Percentiles rank a stretch among this genome's conserved stretches.
Conservation (phyloP, 257 asterid genomes). For the Schizonepeta tenuifolia region DNA sequence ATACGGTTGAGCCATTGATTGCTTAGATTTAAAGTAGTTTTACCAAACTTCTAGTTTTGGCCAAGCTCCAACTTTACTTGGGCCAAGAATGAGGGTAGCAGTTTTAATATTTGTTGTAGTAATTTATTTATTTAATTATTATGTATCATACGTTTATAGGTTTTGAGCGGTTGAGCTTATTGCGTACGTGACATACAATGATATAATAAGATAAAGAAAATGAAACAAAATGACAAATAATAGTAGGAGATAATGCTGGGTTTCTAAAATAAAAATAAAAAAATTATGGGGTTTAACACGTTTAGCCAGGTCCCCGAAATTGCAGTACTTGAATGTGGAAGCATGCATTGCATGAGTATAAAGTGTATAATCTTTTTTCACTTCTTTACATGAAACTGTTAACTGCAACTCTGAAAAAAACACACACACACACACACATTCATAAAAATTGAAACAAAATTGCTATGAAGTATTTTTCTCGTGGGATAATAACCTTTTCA, state of each 20-base stretch:
- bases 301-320: conserved; percentile 26
- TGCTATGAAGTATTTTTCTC: neutral
- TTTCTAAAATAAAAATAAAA: neutral
- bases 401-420: conserved; percentile 17
- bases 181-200: neutral
- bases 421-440: neutral
- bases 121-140: neutral
- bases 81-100: neutral
- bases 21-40: neutral
- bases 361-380: conserved; percentile 9
- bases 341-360: conserved; percentile 22
- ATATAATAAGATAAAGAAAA: neutral
- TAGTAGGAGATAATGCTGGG: too few species aligned
- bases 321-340: conserved; percentile 7
- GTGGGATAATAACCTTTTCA: conserved; percentile 16
- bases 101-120: neutral
- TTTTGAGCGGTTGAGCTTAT: neutral
- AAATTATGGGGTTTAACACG: neutral
- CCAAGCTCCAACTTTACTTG: neutral
- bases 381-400: conserved; percentile 16
- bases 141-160: neutral
- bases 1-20: neutral
- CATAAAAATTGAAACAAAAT: conserved; percentile 30
- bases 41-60: neutral
- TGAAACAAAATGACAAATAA: neutral